Evolutionary conservation across 2,329 filamentous ascomycete genomes (phyloP).

Genomic region (Sodiomyces alkalinus): DNA sequence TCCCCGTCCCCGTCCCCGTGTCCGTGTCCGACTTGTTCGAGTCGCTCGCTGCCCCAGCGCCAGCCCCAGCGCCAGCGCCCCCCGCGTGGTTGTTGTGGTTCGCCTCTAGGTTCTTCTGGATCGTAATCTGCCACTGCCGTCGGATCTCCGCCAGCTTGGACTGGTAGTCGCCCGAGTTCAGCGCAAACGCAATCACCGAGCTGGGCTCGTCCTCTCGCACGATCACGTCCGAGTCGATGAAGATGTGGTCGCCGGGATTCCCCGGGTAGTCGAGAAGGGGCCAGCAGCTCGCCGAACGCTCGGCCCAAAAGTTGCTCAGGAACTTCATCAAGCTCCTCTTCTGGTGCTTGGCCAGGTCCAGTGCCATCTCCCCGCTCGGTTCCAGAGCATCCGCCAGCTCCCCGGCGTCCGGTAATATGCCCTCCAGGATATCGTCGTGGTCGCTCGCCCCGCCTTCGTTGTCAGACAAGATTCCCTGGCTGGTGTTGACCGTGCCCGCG

Average conservation of each 20-base stretch:
- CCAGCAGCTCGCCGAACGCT: constrained; percentile 93
- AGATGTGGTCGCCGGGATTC: constrained; percentile 78
- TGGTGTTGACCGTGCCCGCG: constrained; percentile 25
- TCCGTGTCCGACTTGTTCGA: constrained; percentile 19
- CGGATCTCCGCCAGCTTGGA: constrained; percentile 56
- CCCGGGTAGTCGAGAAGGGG: constrained; percentile 83
- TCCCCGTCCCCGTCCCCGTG: too few relatives aligned
- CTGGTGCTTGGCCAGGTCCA: constrained; percentile 82
- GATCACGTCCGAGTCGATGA: constrained; percentile 92
- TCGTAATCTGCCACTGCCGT: constrained; percentile 9
- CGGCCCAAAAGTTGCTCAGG: constrained; percentile 95
- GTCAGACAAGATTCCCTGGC: constrained; percentile 50
- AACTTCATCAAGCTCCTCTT: constrained; percentile 90
- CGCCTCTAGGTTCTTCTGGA: constrained; percentile 8
- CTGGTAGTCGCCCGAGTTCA: constrained; percentile 78
- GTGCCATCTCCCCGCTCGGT: constrained; percentile 40
- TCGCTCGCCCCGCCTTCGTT: constrained; percentile 58
- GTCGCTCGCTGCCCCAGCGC: too few relatives aligned
- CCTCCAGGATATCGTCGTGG: constrained; percentile 53
- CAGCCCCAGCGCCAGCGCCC: too few relatives aligned
- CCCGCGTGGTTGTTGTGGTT: constrained; percentile 11
- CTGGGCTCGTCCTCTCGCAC: constrained; percentile 95
- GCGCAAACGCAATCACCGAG: constrained; percentile 83
- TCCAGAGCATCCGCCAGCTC: constrained; percentile 49
- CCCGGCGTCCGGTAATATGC: constrained; percentile 48